Evolutionary conservation across 2,329 filamentous ascomycete genomes (phyloP), one percentile per base, ranked within the genome.

Genomic region (Nakataea oryzae): DNA sequence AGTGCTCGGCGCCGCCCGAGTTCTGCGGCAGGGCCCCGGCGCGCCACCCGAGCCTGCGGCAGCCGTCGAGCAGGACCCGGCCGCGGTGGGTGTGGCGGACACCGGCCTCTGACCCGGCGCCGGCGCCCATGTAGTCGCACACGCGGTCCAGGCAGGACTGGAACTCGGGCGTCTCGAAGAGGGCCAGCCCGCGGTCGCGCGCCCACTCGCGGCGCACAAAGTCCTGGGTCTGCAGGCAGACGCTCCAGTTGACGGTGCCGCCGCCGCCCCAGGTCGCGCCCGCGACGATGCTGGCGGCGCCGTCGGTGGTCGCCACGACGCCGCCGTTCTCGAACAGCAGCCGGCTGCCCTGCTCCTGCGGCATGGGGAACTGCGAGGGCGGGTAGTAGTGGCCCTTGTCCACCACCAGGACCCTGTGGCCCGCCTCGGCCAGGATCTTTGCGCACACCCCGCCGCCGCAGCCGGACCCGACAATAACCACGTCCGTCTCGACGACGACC

Each of bases 211-310:
- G 79, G 3, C 92, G 84, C 1, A 96, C 90, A 66, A 81, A 89
- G 29, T 83, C 85, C 70, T 93, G 90, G 0, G 90, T 89, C 67
- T 81, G 78, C 60, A 86, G 75, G 60, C 77, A 77, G 11, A 84
- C 83, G 69, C 81, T 89, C 92, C 92, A 97, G 74, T 97, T 97
- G 68, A 96, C 75, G 0, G 90, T 91, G 7, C 92, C 92, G 62
- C 93, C 93, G 55, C 93, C 93, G 32, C 93, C 93, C 85, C 89
- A 96, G 34, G 84, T 84, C 62, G 85, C 83, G 1, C 90, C 93
- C 0, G 88, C 84, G 3, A 90, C 72, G 14, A 93, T 73, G 21
- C 76, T 81, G 34, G 87, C 77, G 7, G 82, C 81, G 13, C 77
- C 76, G 69, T 89, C 82, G 64, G 88, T 78, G 64, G 79, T 78